phyloP scores from a whole-genome alignment of 2,329 filamentous ascomycete genomes.

The Dactylellina drechsleri region DNA sequence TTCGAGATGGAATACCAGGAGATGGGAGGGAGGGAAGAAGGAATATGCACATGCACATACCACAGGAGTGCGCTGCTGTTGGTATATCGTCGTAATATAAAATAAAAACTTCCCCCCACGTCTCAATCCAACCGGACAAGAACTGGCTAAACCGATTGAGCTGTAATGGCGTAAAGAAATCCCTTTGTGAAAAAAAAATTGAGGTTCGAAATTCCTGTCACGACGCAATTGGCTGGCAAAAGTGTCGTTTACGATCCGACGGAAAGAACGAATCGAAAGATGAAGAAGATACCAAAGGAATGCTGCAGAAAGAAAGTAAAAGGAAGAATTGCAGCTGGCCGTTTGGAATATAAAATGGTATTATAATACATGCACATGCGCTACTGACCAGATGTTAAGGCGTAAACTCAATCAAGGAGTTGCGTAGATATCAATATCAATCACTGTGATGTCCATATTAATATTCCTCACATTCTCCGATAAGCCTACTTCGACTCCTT shows the following conservation, averaged over 20 bases:
- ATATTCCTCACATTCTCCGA: conserved; percentile 5
- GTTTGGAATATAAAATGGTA: neutral
- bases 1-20: no score
- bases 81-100: no score
- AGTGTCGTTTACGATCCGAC: neutral
- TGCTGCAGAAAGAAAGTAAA: neutral
- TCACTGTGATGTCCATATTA: neutral
- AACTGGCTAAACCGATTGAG: neutral
- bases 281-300: neutral
- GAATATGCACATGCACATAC: conserved; percentile 38
- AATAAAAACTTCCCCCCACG: neutral
- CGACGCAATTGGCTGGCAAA: conserved; percentile 35
- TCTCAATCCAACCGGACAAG: conserved; percentile 7
- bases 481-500: conserved; percentile 11
- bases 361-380: neutral
- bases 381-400: neutral
- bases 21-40: no score
- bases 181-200: conserved; percentile 3
- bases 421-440: neutral
- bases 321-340: no score
- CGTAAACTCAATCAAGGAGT: neutral
- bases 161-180: no score
- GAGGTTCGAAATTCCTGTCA: conserved; percentile 39
- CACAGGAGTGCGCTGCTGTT: conserved; percentile 1
- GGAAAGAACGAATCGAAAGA: conserved; percentile 2